Percentiles rank a stretch among this genome's conserved stretches.
Conservation (phyloP, 2,329 filamentous ascomycete genomes). For the Ophiocordyceps robertsii region DNA sequence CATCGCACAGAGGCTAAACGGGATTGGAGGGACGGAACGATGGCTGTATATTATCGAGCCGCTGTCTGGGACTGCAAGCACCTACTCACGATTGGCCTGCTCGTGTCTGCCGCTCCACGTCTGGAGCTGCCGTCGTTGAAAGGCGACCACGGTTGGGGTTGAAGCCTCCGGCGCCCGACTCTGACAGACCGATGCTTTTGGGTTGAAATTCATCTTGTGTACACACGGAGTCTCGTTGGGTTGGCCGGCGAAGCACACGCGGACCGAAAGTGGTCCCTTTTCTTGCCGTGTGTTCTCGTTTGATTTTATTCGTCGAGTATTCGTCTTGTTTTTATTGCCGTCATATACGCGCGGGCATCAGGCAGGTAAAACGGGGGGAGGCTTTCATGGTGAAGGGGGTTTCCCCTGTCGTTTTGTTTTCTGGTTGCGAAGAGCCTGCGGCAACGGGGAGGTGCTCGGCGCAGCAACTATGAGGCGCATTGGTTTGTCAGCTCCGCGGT, state of each 20-base stretch:
- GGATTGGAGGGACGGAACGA: no score
- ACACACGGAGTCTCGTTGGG: background rate
- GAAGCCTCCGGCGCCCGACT: background rate
- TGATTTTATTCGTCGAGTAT: background rate
- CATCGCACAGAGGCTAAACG: no score
- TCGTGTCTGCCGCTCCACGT: no score
- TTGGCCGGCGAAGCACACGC: background rate
- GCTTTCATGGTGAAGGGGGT: background rate
- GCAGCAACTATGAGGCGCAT: slow-evolving; percentile 1
- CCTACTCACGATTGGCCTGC: no score
- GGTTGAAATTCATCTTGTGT: background rate
- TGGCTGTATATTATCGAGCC: no score
- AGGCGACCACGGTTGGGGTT: background rate
- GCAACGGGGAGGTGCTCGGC: background rate
- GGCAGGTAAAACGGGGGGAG: background rate
- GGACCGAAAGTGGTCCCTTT: background rate
- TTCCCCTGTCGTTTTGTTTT: background rate
- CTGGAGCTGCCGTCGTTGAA: no score
- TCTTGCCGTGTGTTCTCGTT: background rate
- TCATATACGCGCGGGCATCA: background rate
- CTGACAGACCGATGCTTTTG: background rate
- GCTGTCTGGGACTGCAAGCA: no score
- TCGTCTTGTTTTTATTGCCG: background rate
- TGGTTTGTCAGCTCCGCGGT: background rate
- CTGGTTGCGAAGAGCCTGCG: background rate